Base-by-base conservation (phyloP, 805 yeast species). In the Naumovozyma castellii region DNA sequence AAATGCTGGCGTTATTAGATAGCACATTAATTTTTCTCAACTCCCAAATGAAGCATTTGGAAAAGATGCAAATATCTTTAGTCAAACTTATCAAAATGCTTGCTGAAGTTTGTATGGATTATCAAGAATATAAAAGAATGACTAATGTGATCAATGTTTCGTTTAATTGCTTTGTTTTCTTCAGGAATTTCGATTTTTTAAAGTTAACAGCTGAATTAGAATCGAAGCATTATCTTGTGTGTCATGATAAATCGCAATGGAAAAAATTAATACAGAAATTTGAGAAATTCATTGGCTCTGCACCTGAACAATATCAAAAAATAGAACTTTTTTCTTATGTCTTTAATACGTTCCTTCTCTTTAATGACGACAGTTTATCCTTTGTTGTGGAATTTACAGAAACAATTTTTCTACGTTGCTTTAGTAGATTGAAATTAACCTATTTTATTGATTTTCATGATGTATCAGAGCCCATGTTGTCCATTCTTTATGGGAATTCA, bases 391-490 rank as follows among this genome's bases (percentile, higher is more conserved):
- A 39, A 2, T 48, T 48, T 37, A 45, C 53, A 19, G 49, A 52
- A 32, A 38, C 14, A 2, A 32, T 41, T 9, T 43, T 40, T 37
- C 5, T 38, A 10, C 46, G 40, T 17, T 43, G 49, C 31, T 43
- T 48, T 17, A 32, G 5, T n/a, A 43, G 42, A 22, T 34, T 51
- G 18, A 47, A 43, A 30, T 8, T 43, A 9, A 30, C 35, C 1
- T 18, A 39, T 2, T 51, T 31, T 30, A 18, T 43, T 9, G 32
- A 40, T 2, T 50, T 51, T 27, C 10, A 28, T 2, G 25, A 39
- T 18, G 45, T 50, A 14, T 54, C 60, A 3, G 62, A 59, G 32
- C 43, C 56, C 2, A 59, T 59, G 60, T 15, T 46, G 12, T 49
- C 56, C 8, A 40, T 58, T 4, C 18, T 57, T 3, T 47, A 46